Conservation (phyloP, 345 rosid species). For the Erucastrum elatum region DNA sequence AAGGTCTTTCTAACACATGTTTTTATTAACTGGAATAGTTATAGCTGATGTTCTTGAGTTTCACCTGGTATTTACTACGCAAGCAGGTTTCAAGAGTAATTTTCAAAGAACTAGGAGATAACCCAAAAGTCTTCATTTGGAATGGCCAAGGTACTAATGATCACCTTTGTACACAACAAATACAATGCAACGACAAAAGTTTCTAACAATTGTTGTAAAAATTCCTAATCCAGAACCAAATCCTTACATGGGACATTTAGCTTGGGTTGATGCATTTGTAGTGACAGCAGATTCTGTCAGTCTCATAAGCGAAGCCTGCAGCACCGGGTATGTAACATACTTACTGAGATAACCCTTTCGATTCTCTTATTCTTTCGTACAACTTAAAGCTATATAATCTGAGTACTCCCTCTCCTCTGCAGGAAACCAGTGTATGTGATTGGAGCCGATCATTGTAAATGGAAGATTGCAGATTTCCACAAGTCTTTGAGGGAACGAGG, state of each 20-base stretch:
- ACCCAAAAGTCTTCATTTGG: slow-evolving; percentile 87
- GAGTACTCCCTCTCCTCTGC: slow-evolving; percentile 17
- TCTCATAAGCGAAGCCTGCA: slow-evolving; percentile 91
- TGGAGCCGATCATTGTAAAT: slow-evolving; percentile 83
- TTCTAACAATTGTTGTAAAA: slow-evolving; percentile 29
- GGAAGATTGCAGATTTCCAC: slow-evolving; percentile 89
- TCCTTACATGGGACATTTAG: slow-evolving; percentile 90
- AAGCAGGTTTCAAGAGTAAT: slow-evolving; percentile 66
- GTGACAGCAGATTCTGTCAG: slow-evolving; percentile 96
- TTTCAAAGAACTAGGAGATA: slow-evolving; percentile 66
- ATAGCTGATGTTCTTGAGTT: background rate
- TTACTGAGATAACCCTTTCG: background rate
- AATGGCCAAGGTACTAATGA: slow-evolving; percentile 73
- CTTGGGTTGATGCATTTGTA: slow-evolving; percentile 99
- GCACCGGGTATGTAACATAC: slow-evolving; percentile 78
- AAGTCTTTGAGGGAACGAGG: slow-evolving; percentile 84
- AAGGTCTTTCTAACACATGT: slow-evolving; percentile 54
- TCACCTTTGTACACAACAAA: slow-evolving; percentile 14
- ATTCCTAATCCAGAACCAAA: slow-evolving; percentile 64
- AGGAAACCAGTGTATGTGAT: slow-evolving; percentile 91
- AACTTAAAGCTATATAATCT: background rate
- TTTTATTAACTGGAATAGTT: background rate
- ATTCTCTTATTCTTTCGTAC: background rate
- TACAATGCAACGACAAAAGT: background rate
- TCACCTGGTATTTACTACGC: slow-evolving; percentile 6